These are phyloP conservation scores for Linderina pennispora DNA, from an alignment of 192 early-diverging fungal genomes.

Conservation along the genomic window DNA sequence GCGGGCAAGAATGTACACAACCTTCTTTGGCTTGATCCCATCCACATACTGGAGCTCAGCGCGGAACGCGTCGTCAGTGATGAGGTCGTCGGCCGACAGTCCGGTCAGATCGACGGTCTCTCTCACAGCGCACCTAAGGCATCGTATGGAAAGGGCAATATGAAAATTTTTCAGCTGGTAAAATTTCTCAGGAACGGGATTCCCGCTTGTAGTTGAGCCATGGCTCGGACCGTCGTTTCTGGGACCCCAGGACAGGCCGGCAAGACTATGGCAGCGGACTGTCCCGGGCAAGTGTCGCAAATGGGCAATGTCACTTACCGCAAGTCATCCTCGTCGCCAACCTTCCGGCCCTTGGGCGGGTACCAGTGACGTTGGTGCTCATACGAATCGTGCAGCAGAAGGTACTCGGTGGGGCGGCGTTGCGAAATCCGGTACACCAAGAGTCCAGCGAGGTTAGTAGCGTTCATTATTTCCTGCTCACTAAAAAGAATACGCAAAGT, in stretches of 20 bases:
- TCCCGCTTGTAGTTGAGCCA: too few relatives aligned
- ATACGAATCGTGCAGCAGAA: conserved; percentile 79
- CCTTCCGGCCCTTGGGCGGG: conserved; percentile 71
- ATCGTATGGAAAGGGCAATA: neutral
- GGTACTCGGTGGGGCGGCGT: conserved; percentile 61
- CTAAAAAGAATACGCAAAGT: neutral
- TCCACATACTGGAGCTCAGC: conserved; percentile 78
- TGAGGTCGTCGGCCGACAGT: conserved; percentile 60
- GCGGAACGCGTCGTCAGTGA: conserved; percentile 64
- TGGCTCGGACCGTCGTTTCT: too few relatives aligned
- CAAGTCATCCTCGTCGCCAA: conserved; percentile 75
- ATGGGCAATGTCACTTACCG: too few relatives aligned
- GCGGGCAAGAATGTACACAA: conserved; percentile 75
- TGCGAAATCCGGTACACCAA: conserved; percentile 66
- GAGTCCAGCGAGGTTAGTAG: conserved; percentile 51
- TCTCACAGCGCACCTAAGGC: conserved; percentile 68
- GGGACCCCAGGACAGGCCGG: too few relatives aligned
- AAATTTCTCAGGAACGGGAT: too few relatives aligned
- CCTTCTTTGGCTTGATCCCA: conserved; percentile 74
- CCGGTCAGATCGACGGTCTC: conserved; percentile 70
- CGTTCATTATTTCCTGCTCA: conserved; percentile 21
- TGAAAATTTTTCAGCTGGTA: neutral
- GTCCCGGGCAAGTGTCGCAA: too few relatives aligned
- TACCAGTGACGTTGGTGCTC: conserved; percentile 77
- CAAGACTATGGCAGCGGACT: too few relatives aligned